These are phyloP conservation scores for Apophysomyces trapeziformis DNA, from an alignment of 371 early-diverging fungal species.

Conservation along the genomic window DNA sequence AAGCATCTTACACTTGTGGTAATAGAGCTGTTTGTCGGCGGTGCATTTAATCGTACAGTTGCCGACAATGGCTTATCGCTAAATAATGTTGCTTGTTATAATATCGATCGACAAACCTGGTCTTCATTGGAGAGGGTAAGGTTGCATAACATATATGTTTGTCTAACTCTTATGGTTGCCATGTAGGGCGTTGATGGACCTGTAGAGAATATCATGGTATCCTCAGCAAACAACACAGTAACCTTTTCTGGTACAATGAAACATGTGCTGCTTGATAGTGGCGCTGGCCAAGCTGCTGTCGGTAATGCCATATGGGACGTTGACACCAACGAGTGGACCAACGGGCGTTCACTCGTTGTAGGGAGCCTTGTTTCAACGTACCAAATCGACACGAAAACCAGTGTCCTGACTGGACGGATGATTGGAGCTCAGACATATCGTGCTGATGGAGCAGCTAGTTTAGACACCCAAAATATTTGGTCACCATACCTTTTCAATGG, in stretches of 20 bases:
- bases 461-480: conserved; percentile 15
- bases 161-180: not conserved
- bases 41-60: conserved; percentile 33
- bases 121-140: conserved; percentile 29
- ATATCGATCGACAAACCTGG: conserved; percentile 29
- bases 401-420: conserved; percentile 29
- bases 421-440: conserved; percentile 40
- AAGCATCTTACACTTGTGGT: not conserved
- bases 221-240: conserved; percentile 22
- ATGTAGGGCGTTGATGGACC: conserved; percentile 38
- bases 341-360: conserved; percentile 21
- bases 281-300: not conserved
- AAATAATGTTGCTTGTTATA: conserved; percentile 37
- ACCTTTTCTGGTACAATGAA: conserved; percentile 39
- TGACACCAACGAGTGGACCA: conserved; percentile 21
- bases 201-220: conserved; percentile 27
- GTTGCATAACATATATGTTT: not conserved
- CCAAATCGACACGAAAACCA: not conserved
- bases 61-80: conserved; percentile 6
- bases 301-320: conserved; percentile 35
- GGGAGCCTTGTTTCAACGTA: conserved; percentile 19
- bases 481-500: conserved; percentile 12
- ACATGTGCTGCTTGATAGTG: conserved; percentile 4
- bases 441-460: conserved; percentile 22
- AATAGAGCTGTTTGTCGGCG: conserved; percentile 40